Base-by-base conservation (phyloP, 345 rosid genomes). In the Populus alba region DNA sequence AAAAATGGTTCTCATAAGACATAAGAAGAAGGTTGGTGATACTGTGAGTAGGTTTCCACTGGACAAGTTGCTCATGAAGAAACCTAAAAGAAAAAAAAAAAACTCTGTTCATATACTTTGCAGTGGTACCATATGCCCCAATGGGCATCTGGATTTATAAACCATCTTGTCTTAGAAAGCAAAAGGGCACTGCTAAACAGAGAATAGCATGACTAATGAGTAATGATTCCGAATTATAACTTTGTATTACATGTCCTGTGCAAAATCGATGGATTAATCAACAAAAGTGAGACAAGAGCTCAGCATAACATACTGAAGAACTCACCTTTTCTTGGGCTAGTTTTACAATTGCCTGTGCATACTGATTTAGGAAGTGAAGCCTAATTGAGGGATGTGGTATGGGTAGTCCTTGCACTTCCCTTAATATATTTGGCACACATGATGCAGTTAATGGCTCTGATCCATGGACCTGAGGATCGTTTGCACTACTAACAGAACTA, bases 321-420 rank as follows among this genome's bases (percentile, higher is more conserved):
- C 65, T 80, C 67, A 91, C 97, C 95, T 91, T 87, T 78, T 87
- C 93, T 57, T 82, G 83, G 59, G 89, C 94, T 71, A 93, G 62
- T 79, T 89, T 91, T 35, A 88, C 76, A 66, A 91, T 87, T 74
- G 84, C 87, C 77, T 74, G 77, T 8, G 87, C 87, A 80, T 86
- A 93, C 82, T 85, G 90, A 81, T 80, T 85, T 75, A 93, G 77
- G 68, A 88, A 72, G 61, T 80, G 88, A 74, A 91, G 92, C 82
- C 83, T 90, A 41, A 87, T 82, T 75, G 92, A 88, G 53, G 92
- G 96, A 84, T 87, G 87, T 75, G 83, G 74, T 12, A 79, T 74
- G n/a, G 90, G 77, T 49, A 83, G 87, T 71, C 88, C 82, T 76
- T 89, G 90, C 76, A 85, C 84, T 86, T 92, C 92, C 80, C 75